Evolutionary conservation across 352 stramenopile species (phyloP).

Genomic region (Blastocystis sp.): DNA sequence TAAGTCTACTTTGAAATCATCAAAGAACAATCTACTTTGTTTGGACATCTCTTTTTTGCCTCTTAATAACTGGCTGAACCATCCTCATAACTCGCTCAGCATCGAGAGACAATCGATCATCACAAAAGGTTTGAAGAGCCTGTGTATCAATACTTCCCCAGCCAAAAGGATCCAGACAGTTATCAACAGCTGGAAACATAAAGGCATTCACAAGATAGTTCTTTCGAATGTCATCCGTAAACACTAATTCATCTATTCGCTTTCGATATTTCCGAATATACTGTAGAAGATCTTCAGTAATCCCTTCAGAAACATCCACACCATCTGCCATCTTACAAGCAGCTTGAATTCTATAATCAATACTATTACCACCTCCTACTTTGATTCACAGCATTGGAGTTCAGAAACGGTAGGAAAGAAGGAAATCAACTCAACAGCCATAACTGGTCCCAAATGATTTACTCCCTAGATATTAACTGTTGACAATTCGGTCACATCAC

Average conservation of each 20-base stretch:
- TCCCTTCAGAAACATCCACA: background rate
- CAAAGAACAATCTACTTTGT: background rate
- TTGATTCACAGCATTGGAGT: background rate
- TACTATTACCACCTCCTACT: background rate
- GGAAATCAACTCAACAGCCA: slow-evolving; percentile 82
- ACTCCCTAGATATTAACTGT: slow-evolving; percentile 72
- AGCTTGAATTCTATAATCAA: slow-evolving; percentile 3
- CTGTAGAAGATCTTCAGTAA: slow-evolving; percentile 18
- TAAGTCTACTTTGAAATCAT: slow-evolving; percentile 1
- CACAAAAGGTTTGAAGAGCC: background rate
- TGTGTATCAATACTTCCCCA: background rate
- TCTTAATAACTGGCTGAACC: background rate
- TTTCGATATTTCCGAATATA: slow-evolving; percentile 19
- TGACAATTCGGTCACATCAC: slow-evolving; percentile 69
- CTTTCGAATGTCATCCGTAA: background rate
- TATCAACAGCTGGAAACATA: slow-evolving; percentile 49
- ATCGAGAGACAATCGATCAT: background rate
- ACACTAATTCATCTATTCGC: background rate
- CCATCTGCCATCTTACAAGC: background rate
- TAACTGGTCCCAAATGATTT: slow-evolving; percentile 82
- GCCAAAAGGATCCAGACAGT: slow-evolving; percentile 9
- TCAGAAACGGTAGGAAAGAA: slow-evolving; percentile 72
- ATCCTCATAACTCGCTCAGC: slow-evolving; percentile 2
- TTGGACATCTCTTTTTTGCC: background rate
- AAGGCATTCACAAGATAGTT: slow-evolving; percentile 29